Percentiles rank a stretch among this genome's conserved stretches.
These are phyloP conservation scores for Bullera alba DNA, from an alignment of 768 basidiomycete species.

Conservation along the genomic window DNA sequence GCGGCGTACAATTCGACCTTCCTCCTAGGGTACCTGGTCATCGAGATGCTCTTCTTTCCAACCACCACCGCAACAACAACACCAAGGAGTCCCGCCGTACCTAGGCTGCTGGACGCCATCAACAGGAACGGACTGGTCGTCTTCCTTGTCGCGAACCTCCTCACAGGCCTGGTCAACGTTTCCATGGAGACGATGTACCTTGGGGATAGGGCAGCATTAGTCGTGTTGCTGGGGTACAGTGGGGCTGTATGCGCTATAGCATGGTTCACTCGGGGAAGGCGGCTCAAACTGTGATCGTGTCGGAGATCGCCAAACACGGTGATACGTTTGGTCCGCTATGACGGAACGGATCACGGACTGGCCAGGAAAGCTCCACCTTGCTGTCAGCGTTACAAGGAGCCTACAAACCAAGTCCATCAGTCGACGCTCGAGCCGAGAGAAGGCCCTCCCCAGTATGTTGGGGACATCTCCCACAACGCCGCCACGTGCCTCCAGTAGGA, in stretches of 20 bases:
- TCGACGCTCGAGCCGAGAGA: no score
- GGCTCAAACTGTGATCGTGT: background rate
- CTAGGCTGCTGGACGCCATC: conserved; percentile 63
- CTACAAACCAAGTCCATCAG: no score
- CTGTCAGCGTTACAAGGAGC: no score
- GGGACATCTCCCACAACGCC: no score
- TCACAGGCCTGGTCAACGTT: conserved; percentile 78
- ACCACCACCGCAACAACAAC: conserved; percentile 28
- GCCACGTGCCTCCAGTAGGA: no score
- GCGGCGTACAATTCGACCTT: conserved; percentile 81
- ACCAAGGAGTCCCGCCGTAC: conserved; percentile 45
- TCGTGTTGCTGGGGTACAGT: background rate
- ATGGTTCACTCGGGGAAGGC: background rate
- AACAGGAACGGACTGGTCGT: conserved; percentile 71
- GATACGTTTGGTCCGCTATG: no score
- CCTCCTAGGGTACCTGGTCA: conserved; percentile 67
- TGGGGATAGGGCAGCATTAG: conserved; percentile 19
- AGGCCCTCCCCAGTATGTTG: no score
- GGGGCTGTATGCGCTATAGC: background rate
- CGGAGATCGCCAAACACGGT: no score
- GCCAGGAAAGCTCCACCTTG: no score
- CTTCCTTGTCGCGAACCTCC: conserved; percentile 79
- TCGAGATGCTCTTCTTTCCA: conserved; percentile 59
- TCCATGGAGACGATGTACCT: conserved; percentile 74
- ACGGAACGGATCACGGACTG: no score